phyloP scores from a whole-genome alignment of 2,329 filamentous ascomycete genomes.

The Sodiomyces alkalinus region DNA sequence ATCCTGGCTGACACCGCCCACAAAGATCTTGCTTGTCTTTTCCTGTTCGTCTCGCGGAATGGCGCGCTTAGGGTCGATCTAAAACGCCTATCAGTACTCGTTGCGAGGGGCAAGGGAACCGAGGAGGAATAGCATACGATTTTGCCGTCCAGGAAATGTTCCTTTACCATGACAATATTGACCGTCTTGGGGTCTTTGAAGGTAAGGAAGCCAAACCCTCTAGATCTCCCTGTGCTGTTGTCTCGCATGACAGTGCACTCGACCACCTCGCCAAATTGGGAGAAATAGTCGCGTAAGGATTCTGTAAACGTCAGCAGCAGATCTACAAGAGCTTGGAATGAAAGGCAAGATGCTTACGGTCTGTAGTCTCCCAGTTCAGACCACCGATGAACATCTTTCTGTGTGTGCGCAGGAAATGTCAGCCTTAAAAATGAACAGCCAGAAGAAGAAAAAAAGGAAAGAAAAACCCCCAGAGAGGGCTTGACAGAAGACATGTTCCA shows the following conservation, averaged over 20 bases:
- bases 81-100: constrained; percentile 9
- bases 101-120: neutral
- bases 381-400: constrained; percentile 99
- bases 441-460: neutral
- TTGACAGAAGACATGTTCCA: no score
- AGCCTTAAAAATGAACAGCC: neutral
- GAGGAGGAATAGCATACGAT: constrained; percentile 51
- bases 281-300: constrained; percentile 92
- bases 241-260: constrained; percentile 99
- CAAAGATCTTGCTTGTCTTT: constrained; percentile 96
- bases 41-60: constrained; percentile 97
- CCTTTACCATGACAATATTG: constrained; percentile 99
- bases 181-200: constrained; percentile 97
- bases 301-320: constrained; percentile 37
- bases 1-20: constrained; percentile 93
- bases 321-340: constrained; percentile 1
- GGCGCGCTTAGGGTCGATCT: constrained; percentile 97
- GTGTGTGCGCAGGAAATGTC: constrained; percentile 9
- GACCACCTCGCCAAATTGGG: constrained; percentile 90
- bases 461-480: neutral
- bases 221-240: constrained; percentile 78
- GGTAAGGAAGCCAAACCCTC: constrained; percentile 93
- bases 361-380: constrained; percentile 97
- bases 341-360: constrained; percentile 48
- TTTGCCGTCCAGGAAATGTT: constrained; percentile 95